Base-by-base conservation (phyloP, 306 rosid genomes). In the Erythrophleum fordii region DNA sequence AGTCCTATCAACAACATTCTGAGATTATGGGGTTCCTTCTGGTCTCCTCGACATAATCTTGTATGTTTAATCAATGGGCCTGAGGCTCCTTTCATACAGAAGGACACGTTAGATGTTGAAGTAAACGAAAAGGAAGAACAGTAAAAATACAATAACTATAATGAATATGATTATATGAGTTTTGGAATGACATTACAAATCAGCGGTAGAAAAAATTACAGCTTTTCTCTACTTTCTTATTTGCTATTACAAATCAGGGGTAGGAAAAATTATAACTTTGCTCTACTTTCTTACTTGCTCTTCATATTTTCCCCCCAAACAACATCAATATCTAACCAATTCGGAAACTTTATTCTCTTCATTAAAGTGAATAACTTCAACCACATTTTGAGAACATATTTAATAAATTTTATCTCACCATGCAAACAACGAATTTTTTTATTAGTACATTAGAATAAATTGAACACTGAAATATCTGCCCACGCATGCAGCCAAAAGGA, bases 321-420 rank as follows among this genome's bases (percentile, higher is more conserved):
- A 39, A 11, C 46, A 37, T 3, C 1, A 4, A 39, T 1, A 39
- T 20, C 51, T 23, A 23, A 68, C 28, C 73, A 41, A 42, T 42
- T 22, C 5, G 9, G 11, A 68, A 67, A 68, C 35, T 41, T 42
- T 41, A 20, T 68, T 41, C 6, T 6, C 35, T 42, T 68, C 2
- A 41, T 28, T 42, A 4, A 3, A 74, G 73, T n/a, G 37, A 73
- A 74, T 17, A 29, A 20, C 51, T 46, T 73, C n/a, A 13, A 52
- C 62, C 55, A 8, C 76, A 41, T 41, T 66, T 64, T 62, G n/a
- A 53, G 26, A 62, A 52, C 28, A 28, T 13, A 44, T 17, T 45
- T 20, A 25, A 66, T 44, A 9, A 55, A 80, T 72, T 26, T 78
- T 25, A 41, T 55, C 66, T 23, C 48, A 17, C 80, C 35, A 68